Evolutionary conservation across 2,329 filamentous ascomycete genomes (phyloP).

Genomic region (Ceratocystiopsis brevicomis): DNA sequence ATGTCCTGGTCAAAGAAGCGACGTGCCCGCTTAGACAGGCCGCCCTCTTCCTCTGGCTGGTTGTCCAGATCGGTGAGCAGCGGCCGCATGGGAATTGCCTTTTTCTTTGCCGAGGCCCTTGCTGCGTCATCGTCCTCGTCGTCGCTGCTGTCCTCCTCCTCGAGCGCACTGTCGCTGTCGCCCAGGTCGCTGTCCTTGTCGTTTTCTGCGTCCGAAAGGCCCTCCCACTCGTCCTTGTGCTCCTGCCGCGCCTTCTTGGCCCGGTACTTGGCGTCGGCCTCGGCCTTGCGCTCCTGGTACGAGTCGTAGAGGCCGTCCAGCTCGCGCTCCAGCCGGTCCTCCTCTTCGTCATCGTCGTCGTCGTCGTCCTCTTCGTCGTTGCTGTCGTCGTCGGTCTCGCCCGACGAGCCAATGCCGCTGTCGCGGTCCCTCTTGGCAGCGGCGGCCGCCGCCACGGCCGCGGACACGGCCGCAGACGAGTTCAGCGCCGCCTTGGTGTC

Average conservation of each 20-base stretch:
- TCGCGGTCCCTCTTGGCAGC: conserved; percentile 18
- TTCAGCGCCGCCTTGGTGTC: not conserved
- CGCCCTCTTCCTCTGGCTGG: conserved; percentile 28
- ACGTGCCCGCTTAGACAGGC: conserved; percentile 67
- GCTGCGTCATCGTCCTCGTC: conserved; percentile 30
- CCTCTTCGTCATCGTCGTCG: conserved; percentile 55
- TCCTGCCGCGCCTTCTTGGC: conserved; percentile 76
- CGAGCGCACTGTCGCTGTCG: conserved; percentile 30
- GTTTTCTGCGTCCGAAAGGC: conserved; percentile 41
- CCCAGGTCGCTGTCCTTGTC: conserved; percentile 26
- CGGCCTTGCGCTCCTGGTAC: conserved; percentile 64
- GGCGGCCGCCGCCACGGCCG: too few species aligned
- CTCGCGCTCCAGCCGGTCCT: conserved; percentile 64
- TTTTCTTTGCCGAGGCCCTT: too few species aligned
- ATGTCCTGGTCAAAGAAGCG: conserved; percentile 91
- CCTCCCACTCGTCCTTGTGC: conserved; percentile 78
- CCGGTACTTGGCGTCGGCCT: conserved; percentile 67
- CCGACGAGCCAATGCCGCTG: conserved; percentile 34
- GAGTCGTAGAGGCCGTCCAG: conserved; percentile 75
- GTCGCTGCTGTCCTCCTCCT: conserved; percentile 45
- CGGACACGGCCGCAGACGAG: not conserved
- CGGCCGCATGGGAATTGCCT: conserved; percentile 14
- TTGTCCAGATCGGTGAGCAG: conserved; percentile 45
- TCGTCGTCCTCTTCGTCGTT: conserved; percentile 24
- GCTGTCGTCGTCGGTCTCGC: conserved; percentile 29